Evolutionary conservation across 331 rosid genomes (phyloP).

Genomic region (Stylosanthes scabra): DNA sequence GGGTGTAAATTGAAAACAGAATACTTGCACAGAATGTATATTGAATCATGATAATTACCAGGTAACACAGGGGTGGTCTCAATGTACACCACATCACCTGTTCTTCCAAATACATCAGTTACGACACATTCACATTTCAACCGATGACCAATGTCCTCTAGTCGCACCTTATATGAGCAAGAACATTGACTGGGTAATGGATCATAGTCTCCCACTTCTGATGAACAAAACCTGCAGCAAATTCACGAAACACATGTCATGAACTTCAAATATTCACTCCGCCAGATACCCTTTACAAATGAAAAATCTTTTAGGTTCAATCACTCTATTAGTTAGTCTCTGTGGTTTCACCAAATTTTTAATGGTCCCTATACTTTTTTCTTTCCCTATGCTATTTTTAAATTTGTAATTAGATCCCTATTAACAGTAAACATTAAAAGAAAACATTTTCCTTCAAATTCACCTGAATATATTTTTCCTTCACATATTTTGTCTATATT

Average conservation of each 20-base stretch:
- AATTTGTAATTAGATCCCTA: too few relatives aligned
- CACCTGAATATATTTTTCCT: too few relatives aligned
- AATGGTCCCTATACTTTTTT: too few relatives aligned
- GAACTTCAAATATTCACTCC: neutral
- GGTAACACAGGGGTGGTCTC: slow-evolving; percentile 74
- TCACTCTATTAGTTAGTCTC: too few relatives aligned
- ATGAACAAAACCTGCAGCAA: slow-evolving; percentile 75
- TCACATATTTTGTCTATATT: too few relatives aligned
- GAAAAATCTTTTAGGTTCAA: too few relatives aligned
- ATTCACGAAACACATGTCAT: slow-evolving; percentile 30
- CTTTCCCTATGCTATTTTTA: too few relatives aligned
- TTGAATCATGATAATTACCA: slow-evolving; percentile 58
- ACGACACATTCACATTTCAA: slow-evolving; percentile 91
- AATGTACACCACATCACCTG: slow-evolving; percentile 65
- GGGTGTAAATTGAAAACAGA: neutral
- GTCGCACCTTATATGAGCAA: slow-evolving; percentile 84
- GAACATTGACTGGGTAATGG: slow-evolving; percentile 73
- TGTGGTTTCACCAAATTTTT: too few relatives aligned
- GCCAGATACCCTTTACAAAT: too few relatives aligned
- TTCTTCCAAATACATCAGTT: slow-evolving; percentile 92
- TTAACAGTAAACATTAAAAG: too few relatives aligned
- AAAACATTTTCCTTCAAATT: too few relatives aligned
- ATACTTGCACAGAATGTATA: slow-evolving; percentile 10
- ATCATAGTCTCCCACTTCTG: slow-evolving; percentile 72
- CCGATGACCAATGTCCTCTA: slow-evolving; percentile 77